These are phyloP conservation scores for Tillandsia fasciculata DNA, from an alignment of 176 grass and related monocot genomes.

Conservation along the genomic window DNA sequence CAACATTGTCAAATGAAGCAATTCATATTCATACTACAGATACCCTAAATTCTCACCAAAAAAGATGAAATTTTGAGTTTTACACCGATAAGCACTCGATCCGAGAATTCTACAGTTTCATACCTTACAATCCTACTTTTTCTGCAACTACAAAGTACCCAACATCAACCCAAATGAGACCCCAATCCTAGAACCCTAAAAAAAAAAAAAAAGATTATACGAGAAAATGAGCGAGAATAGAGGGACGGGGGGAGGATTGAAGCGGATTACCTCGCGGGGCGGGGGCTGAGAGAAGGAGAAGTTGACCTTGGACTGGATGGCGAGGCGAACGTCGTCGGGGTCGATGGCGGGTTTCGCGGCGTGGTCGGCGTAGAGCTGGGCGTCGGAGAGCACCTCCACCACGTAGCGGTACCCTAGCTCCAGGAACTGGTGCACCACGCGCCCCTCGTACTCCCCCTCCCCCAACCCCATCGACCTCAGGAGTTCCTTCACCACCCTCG, in stretches of 20 bases:
- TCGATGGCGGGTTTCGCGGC: constrained; percentile 75
- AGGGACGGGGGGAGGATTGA: neutral
- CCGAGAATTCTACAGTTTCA: neutral
- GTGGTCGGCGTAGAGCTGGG: constrained; percentile 85
- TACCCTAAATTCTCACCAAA: neutral
- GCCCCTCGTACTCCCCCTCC: constrained; percentile 88
- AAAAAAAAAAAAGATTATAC: neutral
- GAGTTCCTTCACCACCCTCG: constrained; percentile 70
- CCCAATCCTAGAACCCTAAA: neutral
- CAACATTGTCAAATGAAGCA: too few relatives aligned
- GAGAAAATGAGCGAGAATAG: neutral
- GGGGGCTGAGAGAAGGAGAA: constrained; percentile 98
- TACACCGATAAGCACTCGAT: neutral
- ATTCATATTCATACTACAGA: neutral
- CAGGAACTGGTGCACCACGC: constrained; percentile 86
- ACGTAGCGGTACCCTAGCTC: constrained; percentile 91
- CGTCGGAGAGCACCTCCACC: constrained; percentile 68
- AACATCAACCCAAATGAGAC: neutral
- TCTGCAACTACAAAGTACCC: neutral
- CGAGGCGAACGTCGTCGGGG: constrained; percentile 77
- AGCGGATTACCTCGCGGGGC: constrained; percentile 69
- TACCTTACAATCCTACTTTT: too few relatives aligned
- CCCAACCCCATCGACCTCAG: constrained; percentile 88
- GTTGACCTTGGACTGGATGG: constrained; percentile 94
- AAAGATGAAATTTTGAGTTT: neutral